A percentile compares a stretch with the other conserved stretches of the same genome.
Conservation (phyloP, 139 green algal species). For the Micractinium sp. region DNA sequence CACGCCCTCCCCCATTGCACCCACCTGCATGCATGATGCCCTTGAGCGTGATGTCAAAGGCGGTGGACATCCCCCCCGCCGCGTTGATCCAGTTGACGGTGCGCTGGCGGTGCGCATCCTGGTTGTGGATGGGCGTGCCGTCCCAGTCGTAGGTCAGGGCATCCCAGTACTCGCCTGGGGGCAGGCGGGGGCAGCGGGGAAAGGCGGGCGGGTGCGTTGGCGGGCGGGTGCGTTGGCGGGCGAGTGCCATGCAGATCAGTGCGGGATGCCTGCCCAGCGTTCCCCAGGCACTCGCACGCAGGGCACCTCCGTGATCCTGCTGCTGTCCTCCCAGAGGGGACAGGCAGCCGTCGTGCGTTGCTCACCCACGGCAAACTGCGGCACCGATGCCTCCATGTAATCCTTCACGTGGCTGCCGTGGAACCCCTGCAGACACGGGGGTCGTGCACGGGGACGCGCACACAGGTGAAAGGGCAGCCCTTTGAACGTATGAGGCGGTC, state of each 20-base stretch:
- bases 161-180: constrained; percentile 76
- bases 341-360: constrained; percentile 40
- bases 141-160: constrained; percentile 88
- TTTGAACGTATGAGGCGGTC: too few relatives aligned
- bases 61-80: constrained; percentile 85
- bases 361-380: constrained; percentile 90
- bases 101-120: constrained; percentile 89
- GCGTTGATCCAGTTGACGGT: constrained; percentile 92
- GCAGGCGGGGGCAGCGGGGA: not conserved
- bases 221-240: not conserved
- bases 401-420: constrained; percentile 67
- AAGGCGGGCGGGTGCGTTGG: not conserved
- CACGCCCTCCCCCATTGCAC: not conserved
- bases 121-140: constrained; percentile 95
- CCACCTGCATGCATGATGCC: constrained; percentile 66
- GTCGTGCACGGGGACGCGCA: too few relatives aligned
- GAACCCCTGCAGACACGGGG: constrained; percentile 19
- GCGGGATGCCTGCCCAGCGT: too few relatives aligned
- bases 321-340: not conserved
- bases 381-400: constrained; percentile 87
- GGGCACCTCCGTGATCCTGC: not conserved
- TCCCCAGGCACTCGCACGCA: not conserved
- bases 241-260: not conserved
- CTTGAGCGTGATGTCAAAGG: constrained; percentile 99
- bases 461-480: too few relatives aligned